Base-by-base conservation (phyloP, 805 yeast genomes). In the Candida coleopterorum region DNA sequence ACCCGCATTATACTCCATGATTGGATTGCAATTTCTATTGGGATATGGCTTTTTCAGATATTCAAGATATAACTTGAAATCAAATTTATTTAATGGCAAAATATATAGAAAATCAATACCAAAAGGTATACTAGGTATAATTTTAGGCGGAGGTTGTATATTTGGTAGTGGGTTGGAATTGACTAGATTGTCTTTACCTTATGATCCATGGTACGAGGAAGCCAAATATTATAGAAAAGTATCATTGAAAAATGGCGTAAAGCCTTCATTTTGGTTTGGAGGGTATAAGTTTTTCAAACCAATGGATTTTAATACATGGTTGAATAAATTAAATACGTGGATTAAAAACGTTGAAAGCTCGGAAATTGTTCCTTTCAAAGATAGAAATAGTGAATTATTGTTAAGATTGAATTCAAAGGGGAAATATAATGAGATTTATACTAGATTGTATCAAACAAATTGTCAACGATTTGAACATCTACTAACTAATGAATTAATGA, bases 161-260 rank as follows among this genome's bases (percentile, higher is more conserved):
- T 70, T 74, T 42, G 71, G 73, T 37, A 64, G 83, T 2, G 72
- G 78, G 3, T 50, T 81, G 24, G 90, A 82, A 48, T 45, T 68
- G 6, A 62, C 75, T 11, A 62, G 89, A 37, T 46, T 79, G 26
- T 48, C 66, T 7, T 42, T 60, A 9, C 63, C 70, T 1, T 53
- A 56, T 33, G 89, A 82, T 50, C 89, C 89, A 8, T 82, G 89
- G 89, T 67, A 58, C 18, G 85, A 77, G 22, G 87, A 82, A 49
- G 85, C 87, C 3, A 65, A 56, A 31, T 48, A 52, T 12, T 81
- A 77, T 23, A 70, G 86, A 25, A 59, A 58, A 14, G 53, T 68
- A 39, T 82, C 81, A 1, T 60, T 59, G 20, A 59, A 64, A 31
- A 64, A 63, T 31, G 79, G 83, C 5, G 63, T 64, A 38, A 60